A percentile compares a stretch with the other conserved stretches of the same genome.
Conservation (phyloP, 352 stramenopile genomes). For the Pseudoperonospora humuli region DNA sequence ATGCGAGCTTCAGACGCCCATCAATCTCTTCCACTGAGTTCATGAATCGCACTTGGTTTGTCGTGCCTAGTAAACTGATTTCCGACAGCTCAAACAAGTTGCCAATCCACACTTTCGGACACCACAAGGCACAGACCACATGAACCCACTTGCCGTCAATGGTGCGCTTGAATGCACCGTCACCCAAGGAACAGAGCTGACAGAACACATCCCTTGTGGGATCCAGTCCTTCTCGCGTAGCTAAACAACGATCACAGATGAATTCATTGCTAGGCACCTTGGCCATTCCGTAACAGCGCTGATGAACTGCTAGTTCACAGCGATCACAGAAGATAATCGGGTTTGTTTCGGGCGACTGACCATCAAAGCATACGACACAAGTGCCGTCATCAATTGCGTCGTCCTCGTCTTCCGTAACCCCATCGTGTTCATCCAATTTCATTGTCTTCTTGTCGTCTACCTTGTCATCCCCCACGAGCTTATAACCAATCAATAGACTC, state of each 20-base stretch:
- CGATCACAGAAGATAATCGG: slow-evolving; percentile 87
- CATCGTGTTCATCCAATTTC: slow-evolving; percentile 15
- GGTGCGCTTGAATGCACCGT: slow-evolving; percentile 84
- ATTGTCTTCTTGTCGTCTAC: slow-evolving; percentile 7
- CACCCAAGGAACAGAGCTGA: slow-evolving; percentile 73
- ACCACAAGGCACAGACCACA: slow-evolving; percentile 85
- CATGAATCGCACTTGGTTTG: slow-evolving; percentile 39
- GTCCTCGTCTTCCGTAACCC: slow-evolving; percentile 26
- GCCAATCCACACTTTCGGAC: slow-evolving; percentile 78
- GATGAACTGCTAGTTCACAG: slow-evolving; percentile 85
- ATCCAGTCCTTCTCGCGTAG: slow-evolving; percentile 44
- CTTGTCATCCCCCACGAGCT: slow-evolving; percentile 1
- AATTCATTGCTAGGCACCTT: slow-evolving; percentile 83
- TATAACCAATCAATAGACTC: slow-evolving; percentile 59
- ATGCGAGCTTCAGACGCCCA: slow-evolving; percentile 23
- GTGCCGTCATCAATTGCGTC: slow-evolving; percentile 77
- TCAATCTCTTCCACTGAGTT: slow-evolving; percentile 53
- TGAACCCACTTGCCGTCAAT: slow-evolving; percentile 86
- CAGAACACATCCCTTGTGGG: slow-evolving; percentile 61
- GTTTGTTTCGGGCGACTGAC: slow-evolving; percentile 77
- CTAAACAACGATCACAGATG: slow-evolving; percentile 80
- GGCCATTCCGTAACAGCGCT: slow-evolving; percentile 82
- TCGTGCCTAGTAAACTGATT: slow-evolving; percentile 57
- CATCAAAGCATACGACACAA: slow-evolving; percentile 87
- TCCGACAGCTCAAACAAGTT: slow-evolving; percentile 68